Conservation (phyloP, 2,329 filamentous ascomycete species). For the Scopulariopsis brevicaulis region DNA sequence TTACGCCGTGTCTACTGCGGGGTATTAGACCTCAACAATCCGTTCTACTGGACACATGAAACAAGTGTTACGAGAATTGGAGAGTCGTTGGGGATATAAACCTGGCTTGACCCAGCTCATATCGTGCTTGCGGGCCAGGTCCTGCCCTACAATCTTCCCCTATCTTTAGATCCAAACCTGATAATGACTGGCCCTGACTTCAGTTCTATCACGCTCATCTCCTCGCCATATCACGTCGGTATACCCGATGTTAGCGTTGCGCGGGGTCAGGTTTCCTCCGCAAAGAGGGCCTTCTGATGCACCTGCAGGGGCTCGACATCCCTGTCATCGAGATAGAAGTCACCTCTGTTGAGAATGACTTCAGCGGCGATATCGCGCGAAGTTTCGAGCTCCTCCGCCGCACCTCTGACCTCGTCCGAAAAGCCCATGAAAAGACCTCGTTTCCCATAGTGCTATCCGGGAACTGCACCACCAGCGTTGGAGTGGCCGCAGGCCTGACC, state of each 20-base stretch:
- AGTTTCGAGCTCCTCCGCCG: conserved; percentile 26
- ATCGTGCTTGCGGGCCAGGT: too few relatives aligned
- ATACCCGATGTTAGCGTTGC: conserved; percentile 20
- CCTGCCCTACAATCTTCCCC: too few relatives aligned
- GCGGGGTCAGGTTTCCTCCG: conserved; percentile 19
- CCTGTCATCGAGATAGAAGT: conserved; percentile 14
- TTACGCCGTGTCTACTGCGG: too few relatives aligned
- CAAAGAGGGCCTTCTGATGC: conserved; percentile 9
- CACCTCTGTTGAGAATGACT: conserved; percentile 6
- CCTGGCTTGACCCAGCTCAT: too few relatives aligned
- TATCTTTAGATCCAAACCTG: too few relatives aligned
- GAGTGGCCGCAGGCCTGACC: conserved; percentile 20
- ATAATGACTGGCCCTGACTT: neutral
- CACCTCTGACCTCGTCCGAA: conserved; percentile 17
- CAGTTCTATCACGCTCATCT: conserved; percentile 20
- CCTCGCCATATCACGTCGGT: conserved; percentile 27
- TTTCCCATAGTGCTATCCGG: conserved; percentile 26
- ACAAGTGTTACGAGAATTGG: too few relatives aligned
- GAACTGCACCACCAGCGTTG: conserved; percentile 23
- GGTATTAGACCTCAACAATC: too few relatives aligned
- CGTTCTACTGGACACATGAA: too few relatives aligned
- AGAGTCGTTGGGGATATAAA: too few relatives aligned
- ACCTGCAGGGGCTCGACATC: conserved; percentile 9
- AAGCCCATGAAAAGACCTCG: conserved; percentile 12
- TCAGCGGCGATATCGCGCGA: conserved; percentile 25